Evolutionary conservation across 768 basidiomycete genomes (phyloP), one percentile per base, ranked within the genome.

Genomic region (Grammothele lineata): DNA sequence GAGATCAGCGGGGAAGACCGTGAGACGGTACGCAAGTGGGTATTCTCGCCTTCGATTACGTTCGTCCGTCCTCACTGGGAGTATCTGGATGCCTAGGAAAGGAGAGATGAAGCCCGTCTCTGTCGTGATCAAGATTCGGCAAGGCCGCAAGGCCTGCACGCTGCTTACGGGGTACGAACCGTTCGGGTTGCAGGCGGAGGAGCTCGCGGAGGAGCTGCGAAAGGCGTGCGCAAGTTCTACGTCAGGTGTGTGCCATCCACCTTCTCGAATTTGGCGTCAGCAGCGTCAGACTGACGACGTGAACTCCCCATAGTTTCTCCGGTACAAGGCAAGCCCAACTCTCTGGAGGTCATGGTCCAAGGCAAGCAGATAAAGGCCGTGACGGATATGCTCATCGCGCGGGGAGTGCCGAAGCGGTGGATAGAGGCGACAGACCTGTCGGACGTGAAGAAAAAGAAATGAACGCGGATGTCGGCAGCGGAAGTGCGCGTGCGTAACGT

Each of bases 361-460:
- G 93, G 93, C 2, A 87, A 87, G 51, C 92, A 95, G 57, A 70
- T 73, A 17, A 75, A 77, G 53, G 67, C 71, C 2, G 84, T 92
- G 10, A 69, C 74, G 9, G 85, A 87, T 4, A 76, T 90, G 50
- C 62, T 96, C 33, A 62, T 76, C 3, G 73, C 68, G 19, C 80
- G 76, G 53, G 90, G 92, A 0, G 77, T 94, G 25, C 89, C 91
- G 22, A 87, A 85, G 69, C 75, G 74, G 58, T 94, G 88, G 87
- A 85, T 94, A 42, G 78, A 80, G 59, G 66, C 73, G 1, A 61
- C 59, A 1, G 82, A 79, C 50, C 33, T 70, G 27, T 7, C 27
- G 27, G 8, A 30, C 8, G 8, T 30, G 27, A 14, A 7, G 14
- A 14, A 14, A 30, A 30, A 30, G 27, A 7, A 30, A 14, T 37